Evolutionary conservation across 371 early-diverging fungal species (phyloP).

Genomic region (Saksenaea oblongispora): DNA sequence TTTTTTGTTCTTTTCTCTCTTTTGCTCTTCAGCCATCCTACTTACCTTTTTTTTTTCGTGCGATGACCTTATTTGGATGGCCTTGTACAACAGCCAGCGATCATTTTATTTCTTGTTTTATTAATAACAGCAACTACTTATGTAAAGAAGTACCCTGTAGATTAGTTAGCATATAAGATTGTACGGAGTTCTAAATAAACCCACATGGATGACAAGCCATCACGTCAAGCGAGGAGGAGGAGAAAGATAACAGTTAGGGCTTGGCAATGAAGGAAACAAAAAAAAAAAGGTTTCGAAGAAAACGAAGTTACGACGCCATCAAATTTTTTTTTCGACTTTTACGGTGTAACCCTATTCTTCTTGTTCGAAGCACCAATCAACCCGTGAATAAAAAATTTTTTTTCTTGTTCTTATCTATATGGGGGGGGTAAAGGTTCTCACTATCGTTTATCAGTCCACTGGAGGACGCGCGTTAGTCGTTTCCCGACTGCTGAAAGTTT

Average conservation of each 20-base stretch:
- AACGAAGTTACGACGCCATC: not conserved
- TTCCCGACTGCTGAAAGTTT: not conserved
- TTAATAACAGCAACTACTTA: not conserved
- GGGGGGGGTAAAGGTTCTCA: not conserved
- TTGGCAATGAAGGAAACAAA: not conserved
- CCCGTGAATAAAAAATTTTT: not conserved
- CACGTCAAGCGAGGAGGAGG: not conserved
- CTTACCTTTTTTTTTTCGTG: not conserved
- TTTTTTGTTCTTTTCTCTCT: no score
- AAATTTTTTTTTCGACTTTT: not conserved
- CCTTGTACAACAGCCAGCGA: not conserved
- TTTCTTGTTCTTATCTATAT: not conserved
- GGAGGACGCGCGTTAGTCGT: not conserved
- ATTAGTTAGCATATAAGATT: not conserved
- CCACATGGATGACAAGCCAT: not conserved
- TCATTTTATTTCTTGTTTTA: not conserved
- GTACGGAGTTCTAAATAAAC: not conserved
- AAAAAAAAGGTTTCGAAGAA: not conserved
- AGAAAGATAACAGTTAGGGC: not conserved
- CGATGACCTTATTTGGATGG: not conserved
- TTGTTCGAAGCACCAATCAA: not conserved
- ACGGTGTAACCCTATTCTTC: not conserved
- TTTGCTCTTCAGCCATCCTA: no score
- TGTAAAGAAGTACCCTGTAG: not conserved
- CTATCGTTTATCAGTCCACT: not conserved